Evolutionary conservation across 371 early-diverging fungal genomes (phyloP).

Genomic region (Mortierella sp.): DNA sequence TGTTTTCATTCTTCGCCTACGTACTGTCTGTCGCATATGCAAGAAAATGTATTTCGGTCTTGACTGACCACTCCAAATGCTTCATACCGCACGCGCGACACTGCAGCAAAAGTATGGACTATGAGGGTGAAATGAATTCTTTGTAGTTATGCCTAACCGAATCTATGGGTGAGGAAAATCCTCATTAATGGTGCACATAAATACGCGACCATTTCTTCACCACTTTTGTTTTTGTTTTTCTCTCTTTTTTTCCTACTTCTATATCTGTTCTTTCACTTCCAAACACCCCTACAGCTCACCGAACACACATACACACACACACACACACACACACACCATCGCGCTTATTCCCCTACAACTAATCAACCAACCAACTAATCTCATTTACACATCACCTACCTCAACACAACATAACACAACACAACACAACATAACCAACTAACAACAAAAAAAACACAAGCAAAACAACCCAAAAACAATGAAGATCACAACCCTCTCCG

Average conservation of each 20-base stretch:
- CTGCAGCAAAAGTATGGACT: not conserved
- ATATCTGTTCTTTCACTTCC: not conserved
- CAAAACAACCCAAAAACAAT: conserved; percentile 7
- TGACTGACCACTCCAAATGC: not conserved
- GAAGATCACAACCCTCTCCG: conserved; percentile 38
- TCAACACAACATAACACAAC: not conserved
- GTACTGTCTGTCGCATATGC: not conserved
- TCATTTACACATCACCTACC: not conserved
- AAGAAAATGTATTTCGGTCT: not conserved
- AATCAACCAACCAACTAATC: not conserved
- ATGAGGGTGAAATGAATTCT: not conserved
- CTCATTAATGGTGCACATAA: not conserved
- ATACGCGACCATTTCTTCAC: not conserved
- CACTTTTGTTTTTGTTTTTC: not conserved
- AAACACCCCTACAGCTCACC: not conserved
- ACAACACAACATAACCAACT: not conserved
- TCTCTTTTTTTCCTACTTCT: not conserved
- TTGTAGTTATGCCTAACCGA: too few relatives aligned
- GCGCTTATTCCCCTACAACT: not conserved
- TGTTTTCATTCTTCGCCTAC: not conserved
- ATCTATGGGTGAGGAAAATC: too few relatives aligned
- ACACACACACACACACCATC: not conserved
- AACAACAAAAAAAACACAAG: not conserved
- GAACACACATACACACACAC: not conserved
- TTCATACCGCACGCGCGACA: not conserved